Percentiles rank a stretch among this genome's conserved stretches.
Conservation (phyloP, 2,329 filamentous ascomycete species). For the Beauveria medogensis region DNA sequence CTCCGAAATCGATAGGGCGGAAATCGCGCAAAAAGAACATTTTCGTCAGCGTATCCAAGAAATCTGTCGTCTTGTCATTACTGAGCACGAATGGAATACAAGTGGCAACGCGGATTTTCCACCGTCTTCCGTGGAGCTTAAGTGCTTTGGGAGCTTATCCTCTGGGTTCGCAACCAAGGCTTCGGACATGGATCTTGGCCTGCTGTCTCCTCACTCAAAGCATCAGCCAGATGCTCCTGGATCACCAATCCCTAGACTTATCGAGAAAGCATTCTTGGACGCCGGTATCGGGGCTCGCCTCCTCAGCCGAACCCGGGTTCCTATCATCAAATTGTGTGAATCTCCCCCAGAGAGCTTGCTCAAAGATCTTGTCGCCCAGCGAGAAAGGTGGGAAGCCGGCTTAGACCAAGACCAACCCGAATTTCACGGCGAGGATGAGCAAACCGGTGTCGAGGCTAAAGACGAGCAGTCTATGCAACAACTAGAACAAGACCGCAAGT, state of each 20-base stretch:
- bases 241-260: constrained; percentile 60
- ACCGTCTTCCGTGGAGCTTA: constrained; percentile 53
- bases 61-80: constrained; percentile 54
- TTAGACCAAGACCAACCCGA: constrained; percentile 31
- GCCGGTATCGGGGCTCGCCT: constrained; percentile 68
- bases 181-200: constrained; percentile 85
- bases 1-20: constrained; percentile 54
- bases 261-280: constrained; percentile 68
- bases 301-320: constrained; percentile 70
- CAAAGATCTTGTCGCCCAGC: constrained; percentile 53
- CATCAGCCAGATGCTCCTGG: constrained; percentile 44
- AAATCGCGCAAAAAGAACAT: constrained; percentile 61
- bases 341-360: constrained; percentile 55
- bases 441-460: constrained; percentile 18
- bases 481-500: neutral
- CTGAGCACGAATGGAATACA: constrained; percentile 38
- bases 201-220: constrained; percentile 57
- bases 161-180: constrained; percentile 80
- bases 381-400: constrained; percentile 62
- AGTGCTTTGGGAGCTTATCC: constrained; percentile 73
- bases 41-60: constrained; percentile 59
- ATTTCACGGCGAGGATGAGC: constrained; percentile 29
- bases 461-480: constrained; percentile 18
- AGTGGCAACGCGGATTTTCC: constrained; percentile 38
- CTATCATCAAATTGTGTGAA: constrained; percentile 82